Evolutionary conservation across 345 rosid genomes (phyloP), one percentile per base, ranked within the genome.

Genomic region (Euphorbia peplus): DNA sequence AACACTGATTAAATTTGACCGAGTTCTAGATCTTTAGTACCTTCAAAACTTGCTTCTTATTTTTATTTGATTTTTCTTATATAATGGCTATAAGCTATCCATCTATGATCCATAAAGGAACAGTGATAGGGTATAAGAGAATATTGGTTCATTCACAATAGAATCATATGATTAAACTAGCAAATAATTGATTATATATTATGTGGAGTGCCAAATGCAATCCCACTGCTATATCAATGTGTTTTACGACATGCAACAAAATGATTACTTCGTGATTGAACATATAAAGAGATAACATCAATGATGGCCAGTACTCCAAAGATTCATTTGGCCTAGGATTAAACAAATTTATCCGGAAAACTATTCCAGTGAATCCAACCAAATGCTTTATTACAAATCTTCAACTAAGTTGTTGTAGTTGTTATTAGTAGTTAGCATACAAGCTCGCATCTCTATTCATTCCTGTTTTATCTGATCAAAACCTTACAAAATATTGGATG

Each of bases 321-420:
- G 83, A 58, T 69, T 74, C 78, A 53, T 67, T 68, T 69, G 92
- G 88, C 83, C 97, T 90, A 68, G 60, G 47, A 60, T 52, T 12
- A 70, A 62, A 56, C 30, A 53, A 54, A 52, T 58, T 54, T 56
- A 72, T 68, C 42, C 69, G 67, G 48, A 59, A 4, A 19, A 63
- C 4, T 7, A 4, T 13, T 51, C 26, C 8, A 42, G 56, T 14
- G 41, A 53, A 25, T 42, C 42, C n/a, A n/a, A 71, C 54, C 62
- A 29, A 28, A 25, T 39, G 55, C 28, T 24, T 60, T 16, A 14
- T 19, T 22, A 30, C 59, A 47, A 10, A 48, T 47, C 32, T 3
- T 67, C 37, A 67, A 67, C n/a, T n/a, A n/a, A n/a, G n/a, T n/a
- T n/a, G n/a, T n/a, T n/a, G n/a, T n/a, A n/a, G n/a, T n/a, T n/a